Evolutionary conservation across 148 eudicot genomes (phyloP).

Genomic region (Amaranthus cruentus): DNA sequence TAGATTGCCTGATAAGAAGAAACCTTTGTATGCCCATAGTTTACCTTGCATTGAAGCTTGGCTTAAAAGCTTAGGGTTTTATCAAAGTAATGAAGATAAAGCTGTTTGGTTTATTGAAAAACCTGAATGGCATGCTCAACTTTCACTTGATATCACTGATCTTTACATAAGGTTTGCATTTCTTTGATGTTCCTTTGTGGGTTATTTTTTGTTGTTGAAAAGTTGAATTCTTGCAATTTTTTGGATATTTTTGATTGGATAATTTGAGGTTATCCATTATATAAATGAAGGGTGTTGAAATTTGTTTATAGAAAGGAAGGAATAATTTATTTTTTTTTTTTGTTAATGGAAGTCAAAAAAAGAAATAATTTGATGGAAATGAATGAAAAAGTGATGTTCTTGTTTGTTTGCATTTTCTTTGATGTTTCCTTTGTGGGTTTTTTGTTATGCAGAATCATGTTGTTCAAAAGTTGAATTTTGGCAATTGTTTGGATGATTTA

Average conservation of each 20-base stretch:
- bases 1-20: conserved; percentile 77
- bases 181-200: not conserved
- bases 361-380: conserved; percentile 1
- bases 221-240: not conserved
- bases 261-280: no score
- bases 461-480: no score
- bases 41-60: conserved; percentile 81
- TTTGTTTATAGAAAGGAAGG: no score
- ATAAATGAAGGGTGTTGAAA: no score
- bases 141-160: conserved; percentile 79
- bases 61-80: conserved; percentile 65
- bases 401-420: not conserved
- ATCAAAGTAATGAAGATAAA: conserved; percentile 65
- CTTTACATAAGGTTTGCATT: conserved; percentile 54
- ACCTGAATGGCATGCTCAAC: conserved; percentile 70
- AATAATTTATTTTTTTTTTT: no score
- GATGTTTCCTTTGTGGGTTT: not conserved
- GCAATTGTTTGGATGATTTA: no score
- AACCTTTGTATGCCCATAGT: conserved; percentile 79
- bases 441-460: not conserved
- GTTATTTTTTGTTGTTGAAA: not conserved
- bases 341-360: no score
- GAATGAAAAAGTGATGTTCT: not conserved
- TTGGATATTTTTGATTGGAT: not conserved
- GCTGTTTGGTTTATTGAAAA: conserved; percentile 78